Base-by-base conservation (phyloP, 352 stramenopile genomes). In the Globisporangium abappressorium region DNA sequence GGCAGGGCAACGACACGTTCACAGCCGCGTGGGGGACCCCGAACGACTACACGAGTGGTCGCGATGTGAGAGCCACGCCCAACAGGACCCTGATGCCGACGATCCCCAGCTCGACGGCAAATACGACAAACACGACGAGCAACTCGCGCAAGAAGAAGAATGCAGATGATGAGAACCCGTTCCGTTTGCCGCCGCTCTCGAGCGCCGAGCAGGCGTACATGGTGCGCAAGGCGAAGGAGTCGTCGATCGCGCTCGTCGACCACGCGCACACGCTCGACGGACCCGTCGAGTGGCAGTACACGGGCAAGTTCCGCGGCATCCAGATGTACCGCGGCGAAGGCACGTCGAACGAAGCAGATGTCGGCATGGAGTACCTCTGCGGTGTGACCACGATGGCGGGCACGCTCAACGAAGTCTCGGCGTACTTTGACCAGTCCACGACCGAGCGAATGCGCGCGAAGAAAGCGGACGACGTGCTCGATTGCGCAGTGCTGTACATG, bases 281-380 rank as follows among this genome's bases (percentile, higher is more conserved):
- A 0, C 84, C 84, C 20, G 82, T 91, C 33, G 77, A 88, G 65
- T 93, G 84, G 84, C 81, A 90, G 41, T 91, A 90, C 72, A 89
- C 81, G 33, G 84, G 84, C 63, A 90, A 90, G 59, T 85, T 86
- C 59, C 79, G 73, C 38, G 82, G 82, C 53, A 91, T 93, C 64
- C 82, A 91, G 54, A 93, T 93, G 82, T 93, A 91, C 68, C 79
- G 82, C n/a, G 84, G 84, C 30, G 82, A 93, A 74, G 82, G 81
- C 61, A 81, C 80, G 54, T 75, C 78, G 55, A 47, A n/a, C n/a
- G 64, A 64, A n/a, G 56, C 47, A 11, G 73, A 80, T 8, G 18
- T 38, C 49, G 69, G 70, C 49, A 86, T 82, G 15, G 81, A 93
- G 62, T 93, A 84, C 64, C 63, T 93, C 7, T 93, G 84, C 66